Conservation (phyloP, 2,329 filamentous ascomycete genomes). For the Sporothrix protearum region DNA sequence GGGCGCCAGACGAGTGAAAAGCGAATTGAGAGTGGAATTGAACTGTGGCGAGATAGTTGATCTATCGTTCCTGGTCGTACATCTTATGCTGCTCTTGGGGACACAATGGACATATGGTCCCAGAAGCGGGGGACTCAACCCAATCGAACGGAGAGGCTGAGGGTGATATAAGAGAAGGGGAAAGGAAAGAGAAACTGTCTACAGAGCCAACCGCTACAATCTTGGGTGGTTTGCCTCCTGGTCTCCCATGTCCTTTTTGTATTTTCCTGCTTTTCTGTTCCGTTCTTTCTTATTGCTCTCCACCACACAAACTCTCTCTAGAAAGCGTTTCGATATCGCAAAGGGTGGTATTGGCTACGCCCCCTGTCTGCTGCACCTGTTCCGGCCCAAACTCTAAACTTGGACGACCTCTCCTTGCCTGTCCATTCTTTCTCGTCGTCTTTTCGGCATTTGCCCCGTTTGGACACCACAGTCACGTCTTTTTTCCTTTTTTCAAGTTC, state of each 20-base stretch:
- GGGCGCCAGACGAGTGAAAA: neutral
- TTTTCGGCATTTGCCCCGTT: neutral
- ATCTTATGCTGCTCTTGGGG: conserved; percentile 3
- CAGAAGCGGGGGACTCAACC: neutral
- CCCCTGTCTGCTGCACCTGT: conserved; percentile 11
- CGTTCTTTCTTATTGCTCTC: neutral
- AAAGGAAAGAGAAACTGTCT: neutral
- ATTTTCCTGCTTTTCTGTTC: neutral
- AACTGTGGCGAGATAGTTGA: neutral
- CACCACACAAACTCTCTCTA: neutral
- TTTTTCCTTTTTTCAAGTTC: neutral
- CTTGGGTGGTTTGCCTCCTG: neutral
- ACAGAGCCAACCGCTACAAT: neutral
- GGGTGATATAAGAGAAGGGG: neutral
- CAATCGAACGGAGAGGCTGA: conserved; percentile 9
- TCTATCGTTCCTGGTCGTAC: conserved; percentile 12
- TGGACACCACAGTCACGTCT: neutral
- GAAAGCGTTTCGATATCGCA: neutral
- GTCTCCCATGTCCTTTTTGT: neutral
- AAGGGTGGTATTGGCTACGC: conserved; percentile 3
- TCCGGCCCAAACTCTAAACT: conserved; percentile 5
- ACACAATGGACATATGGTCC: neutral
- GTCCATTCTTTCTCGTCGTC: neutral
- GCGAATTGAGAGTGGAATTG: neutral
- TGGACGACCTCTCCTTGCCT: neutral